Percentiles rank a stretch among this genome's conserved stretches.
Conservation (phyloP, 192 early-diverging fungal species). For the Podila epicladia region DNA sequence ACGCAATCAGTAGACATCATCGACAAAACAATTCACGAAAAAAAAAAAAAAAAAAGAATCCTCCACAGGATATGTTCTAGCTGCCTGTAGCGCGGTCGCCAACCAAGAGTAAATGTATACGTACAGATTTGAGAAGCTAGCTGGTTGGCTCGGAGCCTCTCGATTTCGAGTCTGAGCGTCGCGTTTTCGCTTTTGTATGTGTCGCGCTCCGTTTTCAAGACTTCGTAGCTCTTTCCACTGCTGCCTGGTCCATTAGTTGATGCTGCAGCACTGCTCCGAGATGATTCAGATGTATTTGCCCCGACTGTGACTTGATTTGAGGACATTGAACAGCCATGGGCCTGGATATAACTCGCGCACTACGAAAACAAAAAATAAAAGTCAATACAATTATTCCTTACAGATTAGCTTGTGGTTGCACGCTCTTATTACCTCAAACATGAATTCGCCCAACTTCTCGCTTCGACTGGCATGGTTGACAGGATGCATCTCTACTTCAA, state of each 20-base stretch:
- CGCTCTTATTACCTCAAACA: constrained; percentile 42
- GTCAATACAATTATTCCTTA: too few relatives aligned
- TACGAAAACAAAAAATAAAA: not conserved
- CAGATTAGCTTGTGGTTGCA: too few relatives aligned
- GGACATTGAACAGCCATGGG: constrained; percentile 23
- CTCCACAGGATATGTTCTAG: not conserved
- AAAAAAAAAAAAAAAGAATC: not conserved
- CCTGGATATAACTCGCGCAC: constrained; percentile 38
- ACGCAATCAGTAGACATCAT: not conserved
- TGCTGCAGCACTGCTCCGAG: not conserved
- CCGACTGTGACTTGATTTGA: not conserved
- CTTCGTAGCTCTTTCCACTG: constrained; percentile 20
- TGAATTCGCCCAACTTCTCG: constrained; percentile 38
- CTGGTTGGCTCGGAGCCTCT: constrained; percentile 17
- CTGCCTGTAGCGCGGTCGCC: too few relatives aligned
- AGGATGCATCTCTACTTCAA: constrained; percentile 31
- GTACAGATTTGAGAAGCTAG: constrained; percentile 22
- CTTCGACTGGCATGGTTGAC: constrained; percentile 31
- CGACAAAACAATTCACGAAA: not conserved
- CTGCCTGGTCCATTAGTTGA: not conserved
- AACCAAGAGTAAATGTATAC: not conserved
- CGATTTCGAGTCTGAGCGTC: constrained; percentile 30
- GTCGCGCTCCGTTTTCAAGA: constrained; percentile 39
- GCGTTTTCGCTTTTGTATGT: constrained; percentile 30
- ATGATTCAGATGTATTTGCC: not conserved